Conservation (phyloP, 1,139 yeast genomes). For the Debaryomyces robertsiae region DNA sequence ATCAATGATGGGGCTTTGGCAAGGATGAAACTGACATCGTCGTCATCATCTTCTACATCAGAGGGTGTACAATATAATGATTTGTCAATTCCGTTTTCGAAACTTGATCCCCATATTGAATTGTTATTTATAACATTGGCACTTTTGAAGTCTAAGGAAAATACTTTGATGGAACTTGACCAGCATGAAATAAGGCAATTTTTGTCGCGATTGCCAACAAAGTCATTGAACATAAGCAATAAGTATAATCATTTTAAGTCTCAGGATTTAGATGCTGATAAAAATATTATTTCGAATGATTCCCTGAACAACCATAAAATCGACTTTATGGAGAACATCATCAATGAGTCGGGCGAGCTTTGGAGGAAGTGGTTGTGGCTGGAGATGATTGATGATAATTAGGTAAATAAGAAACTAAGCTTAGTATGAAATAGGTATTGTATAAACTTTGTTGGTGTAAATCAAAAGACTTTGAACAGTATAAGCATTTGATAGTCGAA, state of each 20-base stretch:
- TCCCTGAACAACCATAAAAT: conserved; percentile 37
- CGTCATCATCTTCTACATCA: conserved; percentile 14
- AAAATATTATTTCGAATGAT: conserved; percentile 38
- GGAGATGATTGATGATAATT: conserved; percentile 58
- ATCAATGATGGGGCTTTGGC: conserved; percentile 3
- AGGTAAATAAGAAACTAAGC: background rate
- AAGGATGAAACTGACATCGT: conserved; percentile 21
- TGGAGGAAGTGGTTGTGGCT: conserved; percentile 88
- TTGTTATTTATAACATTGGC: conserved; percentile 78
- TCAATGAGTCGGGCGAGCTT: conserved; percentile 80
- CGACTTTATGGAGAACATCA: conserved; percentile 68
- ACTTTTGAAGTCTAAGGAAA: conserved; percentile 76
- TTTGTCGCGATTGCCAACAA: conserved; percentile 57
- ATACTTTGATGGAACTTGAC: conserved; percentile 79
- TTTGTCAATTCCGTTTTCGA: conserved; percentile 58
- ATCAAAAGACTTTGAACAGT: background rate
- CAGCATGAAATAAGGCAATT: conserved; percentile 86
- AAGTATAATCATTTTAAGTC: conserved; percentile 39
- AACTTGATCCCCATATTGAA: conserved; percentile 76
- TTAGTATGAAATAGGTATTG: no score
- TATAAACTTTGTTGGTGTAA: no score
- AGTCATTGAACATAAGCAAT: conserved; percentile 36
- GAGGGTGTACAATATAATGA: conserved; percentile 8
- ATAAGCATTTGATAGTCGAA: no score
- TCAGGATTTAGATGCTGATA: conserved; percentile 20